Evolutionary conservation across 2,329 filamentous ascomycete species (phyloP), one percentile per base, ranked within the genome.

Genomic region (Fusarium haematococcum): DNA sequence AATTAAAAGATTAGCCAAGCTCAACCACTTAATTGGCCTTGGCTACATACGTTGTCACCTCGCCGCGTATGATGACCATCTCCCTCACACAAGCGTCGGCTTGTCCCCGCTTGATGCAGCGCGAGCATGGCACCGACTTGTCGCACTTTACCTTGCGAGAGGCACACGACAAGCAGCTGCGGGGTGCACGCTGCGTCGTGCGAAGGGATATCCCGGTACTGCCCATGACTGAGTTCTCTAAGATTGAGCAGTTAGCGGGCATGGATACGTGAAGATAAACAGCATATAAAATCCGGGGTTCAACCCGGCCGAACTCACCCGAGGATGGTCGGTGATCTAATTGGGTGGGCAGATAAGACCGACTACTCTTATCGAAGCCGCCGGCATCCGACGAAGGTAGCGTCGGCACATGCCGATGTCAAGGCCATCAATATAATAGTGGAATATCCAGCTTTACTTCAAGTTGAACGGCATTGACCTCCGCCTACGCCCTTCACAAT

Each of bases 141-240:
- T 79, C 73, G 48, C 78, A 79, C 57, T 69, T 70, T 30, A 79
- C 75, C 60, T 78, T 77, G 60, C 78, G 77, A 10, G 70, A 69
- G 3, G 76, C 61, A 39, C 78, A 80, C 6, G 70, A 50, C 10
- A 62, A 48, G 57, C 78, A 79, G 54, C 72, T 77, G 3, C 74
- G 71, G 11, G 78, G 78, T 6, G 74, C 74, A 37, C 74, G 63
- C 64, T 80, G 78, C 1, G 77, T 76, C 23, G 68, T 70, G 9
- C 75, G 61, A 30, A 74, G 59, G 45, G 60, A 5, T 2, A 45
- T 52, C 4, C 43, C 27, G 37, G 58, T n/a, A 8, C 16, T 33
- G 35, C 54, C 20, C 62, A 69, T 65, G 48, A 8, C 48, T 52
- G 16, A 52, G 48, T 52, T 14, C 18, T 30, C 48, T 11, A 16